phyloP scores from a whole-genome alignment of 2,329 filamentous ascomycete genomes.

The Clonostachys sp. region DNA sequence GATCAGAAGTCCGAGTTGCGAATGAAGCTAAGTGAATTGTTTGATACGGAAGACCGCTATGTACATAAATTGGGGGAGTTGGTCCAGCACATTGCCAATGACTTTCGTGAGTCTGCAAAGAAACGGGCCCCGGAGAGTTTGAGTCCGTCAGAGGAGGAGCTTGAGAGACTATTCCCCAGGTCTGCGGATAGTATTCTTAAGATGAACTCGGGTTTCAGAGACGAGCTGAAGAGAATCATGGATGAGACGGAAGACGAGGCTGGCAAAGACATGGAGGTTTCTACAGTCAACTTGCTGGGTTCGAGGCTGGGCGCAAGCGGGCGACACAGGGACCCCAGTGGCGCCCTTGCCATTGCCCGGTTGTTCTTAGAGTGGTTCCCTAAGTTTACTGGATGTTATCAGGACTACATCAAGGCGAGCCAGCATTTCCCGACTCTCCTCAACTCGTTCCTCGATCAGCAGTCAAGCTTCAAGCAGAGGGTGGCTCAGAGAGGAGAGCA shows the following conservation, averaged over 20 bases:
- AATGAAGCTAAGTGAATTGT: slow-evolving; percentile 83
- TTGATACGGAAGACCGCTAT: slow-evolving; percentile 93
- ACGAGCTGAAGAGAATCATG: slow-evolving; percentile 70
- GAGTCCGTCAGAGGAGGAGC: slow-evolving; percentile 67
- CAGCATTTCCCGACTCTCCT: slow-evolving; percentile 81
- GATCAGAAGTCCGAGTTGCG: slow-evolving; percentile 81
- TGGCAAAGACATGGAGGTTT: slow-evolving; percentile 66
- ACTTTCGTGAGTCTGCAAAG: slow-evolving; percentile 70
- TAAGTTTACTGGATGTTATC: slow-evolving; percentile 84
- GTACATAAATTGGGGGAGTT: slow-evolving; percentile 83
- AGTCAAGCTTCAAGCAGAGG: slow-evolving; percentile 77
- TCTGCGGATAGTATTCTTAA: slow-evolving; percentile 77
- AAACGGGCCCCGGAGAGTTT: slow-evolving; percentile 53
- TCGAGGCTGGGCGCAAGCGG: slow-evolving; percentile 38
- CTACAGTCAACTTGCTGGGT: slow-evolving; percentile 32
- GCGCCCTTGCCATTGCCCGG: slow-evolving; percentile 72
- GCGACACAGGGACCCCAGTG: slow-evolving; percentile 64
- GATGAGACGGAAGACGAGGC: slow-evolving; percentile 82
- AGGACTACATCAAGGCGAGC: slow-evolving; percentile 88
- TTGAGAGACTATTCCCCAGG: slow-evolving; percentile 74
- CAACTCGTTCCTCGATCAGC: slow-evolving; percentile 71
- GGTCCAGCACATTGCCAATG: slow-evolving; percentile 73
- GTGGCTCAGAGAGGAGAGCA: slow-evolving; percentile 86
- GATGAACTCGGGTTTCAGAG: slow-evolving; percentile 76
- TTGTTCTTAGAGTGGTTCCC: slow-evolving; percentile 90